Percentiles rank a stretch among this genome's conserved stretches.
These are phyloP conservation scores for Senna tora DNA, from an alignment of 306 rosid species.

Conservation along the genomic window DNA sequence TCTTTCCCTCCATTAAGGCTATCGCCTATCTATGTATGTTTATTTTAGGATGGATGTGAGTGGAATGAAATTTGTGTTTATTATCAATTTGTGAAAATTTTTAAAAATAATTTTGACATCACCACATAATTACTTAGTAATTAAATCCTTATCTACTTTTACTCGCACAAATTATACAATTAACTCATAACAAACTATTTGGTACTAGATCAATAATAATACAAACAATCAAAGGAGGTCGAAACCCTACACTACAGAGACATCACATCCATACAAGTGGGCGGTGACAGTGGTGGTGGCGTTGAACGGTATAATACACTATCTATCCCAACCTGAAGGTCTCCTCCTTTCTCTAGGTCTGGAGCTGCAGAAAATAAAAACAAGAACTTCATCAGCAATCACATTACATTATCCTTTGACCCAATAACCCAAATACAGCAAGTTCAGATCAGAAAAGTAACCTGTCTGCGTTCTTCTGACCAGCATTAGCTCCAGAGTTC, in stretches of 20 bases:
- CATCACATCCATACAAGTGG: slow-evolving; percentile 33
- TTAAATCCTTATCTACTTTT: background rate
- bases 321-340: slow-evolving; percentile 92
- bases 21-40: too few relatives aligned
- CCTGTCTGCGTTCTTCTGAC: slow-evolving; percentile 68
- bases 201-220: slow-evolving; percentile 36
- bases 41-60: too few relatives aligned
- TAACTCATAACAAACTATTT: slow-evolving; percentile 12
- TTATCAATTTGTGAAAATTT: too few relatives aligned
- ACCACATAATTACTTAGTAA: background rate
- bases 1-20: too few relatives aligned
- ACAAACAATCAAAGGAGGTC: slow-evolving; percentile 46
- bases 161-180: slow-evolving; percentile 5
- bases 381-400: slow-evolving; percentile 47
- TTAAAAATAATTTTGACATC: background rate
- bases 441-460: slow-evolving; percentile 35
- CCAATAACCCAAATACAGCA: background rate
- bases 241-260: slow-evolving; percentile 32
- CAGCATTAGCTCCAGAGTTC: slow-evolving; percentile 51
- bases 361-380: slow-evolving; percentile 58
- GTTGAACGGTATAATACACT: slow-evolving; percentile 35
- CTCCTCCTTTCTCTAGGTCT: slow-evolving; percentile 82
- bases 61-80: too few relatives aligned
- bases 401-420: background rate
- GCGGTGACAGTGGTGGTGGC: slow-evolving; percentile 17